Conservation (phyloP, 352 stramenopile species). For the Globisporangium middletonii region DNA sequence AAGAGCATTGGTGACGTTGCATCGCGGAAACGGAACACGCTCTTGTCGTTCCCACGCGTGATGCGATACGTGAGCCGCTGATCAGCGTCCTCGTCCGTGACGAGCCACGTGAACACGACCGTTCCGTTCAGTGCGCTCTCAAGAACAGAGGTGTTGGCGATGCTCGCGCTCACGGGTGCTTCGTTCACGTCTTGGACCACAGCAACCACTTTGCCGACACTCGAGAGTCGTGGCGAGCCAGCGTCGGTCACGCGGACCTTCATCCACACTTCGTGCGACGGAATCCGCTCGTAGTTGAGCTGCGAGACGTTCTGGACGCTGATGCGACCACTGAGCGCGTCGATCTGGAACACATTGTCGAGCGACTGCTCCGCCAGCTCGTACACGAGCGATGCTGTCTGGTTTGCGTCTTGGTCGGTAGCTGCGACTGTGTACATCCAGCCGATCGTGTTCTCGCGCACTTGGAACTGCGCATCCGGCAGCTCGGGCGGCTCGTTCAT, state of each 20-base stretch:
- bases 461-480: conserved; percentile 11
- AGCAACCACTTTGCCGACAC: conserved; percentile 15
- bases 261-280: conserved; percentile 32
- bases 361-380: conserved; percentile 40
- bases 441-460: conserved; percentile 29
- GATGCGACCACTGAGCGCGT: background rate
- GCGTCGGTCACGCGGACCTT: conserved; percentile 47
- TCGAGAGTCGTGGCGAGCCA: conserved; percentile 25
- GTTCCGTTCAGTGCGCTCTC: conserved; percentile 12
- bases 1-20: background rate
- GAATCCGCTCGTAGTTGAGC: conserved; percentile 38
- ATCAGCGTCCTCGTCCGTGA: conserved; percentile 16
- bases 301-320: background rate
- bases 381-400: conserved; percentile 24
- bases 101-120: conserved; percentile 20
- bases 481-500: conserved; percentile 5
- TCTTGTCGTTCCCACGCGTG: conserved; percentile 13
- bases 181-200: conserved; percentile 20
- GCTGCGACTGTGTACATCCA: conserved; percentile 28
- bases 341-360: conserved; percentile 21
- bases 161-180: conserved; percentile 7
- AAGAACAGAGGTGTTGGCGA: conserved; percentile 1
- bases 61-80: conserved; percentile 23
- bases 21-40: conserved; percentile 13
- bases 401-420: conserved; percentile 30